phyloP scores from a whole-genome alignment of 1,284 basidiomycete species.

The Stereum hirsutum region DNA sequence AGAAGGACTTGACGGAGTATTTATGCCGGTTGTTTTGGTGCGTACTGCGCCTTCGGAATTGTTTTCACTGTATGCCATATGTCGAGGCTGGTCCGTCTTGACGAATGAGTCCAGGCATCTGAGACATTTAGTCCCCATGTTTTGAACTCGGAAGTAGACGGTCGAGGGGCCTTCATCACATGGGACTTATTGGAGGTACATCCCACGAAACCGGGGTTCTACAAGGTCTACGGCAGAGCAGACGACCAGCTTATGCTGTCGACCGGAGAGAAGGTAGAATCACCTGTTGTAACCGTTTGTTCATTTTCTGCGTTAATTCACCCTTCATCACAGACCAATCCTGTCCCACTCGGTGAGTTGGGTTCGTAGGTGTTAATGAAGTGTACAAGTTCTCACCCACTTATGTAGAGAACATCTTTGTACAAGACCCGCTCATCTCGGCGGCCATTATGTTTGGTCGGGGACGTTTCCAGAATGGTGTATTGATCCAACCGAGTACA shows the following conservation, averaged over 20 bases:
- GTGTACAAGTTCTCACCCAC: neutral
- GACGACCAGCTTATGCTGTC: constrained; percentile 18
- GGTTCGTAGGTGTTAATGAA: neutral
- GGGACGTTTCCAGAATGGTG: constrained; percentile 28
- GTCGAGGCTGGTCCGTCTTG: too few relatives aligned
- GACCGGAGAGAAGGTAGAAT: constrained; percentile 26
- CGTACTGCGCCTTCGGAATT: too few relatives aligned
- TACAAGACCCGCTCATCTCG: constrained; percentile 22
- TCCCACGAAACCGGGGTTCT: constrained; percentile 16
- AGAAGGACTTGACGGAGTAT: neutral
- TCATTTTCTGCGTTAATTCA: constrained; percentile 13
- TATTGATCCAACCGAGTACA: constrained; percentile 26
- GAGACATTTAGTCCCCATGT: too few relatives aligned
- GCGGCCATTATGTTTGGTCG: constrained; percentile 28
- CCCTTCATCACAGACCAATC: constrained; percentile 14
- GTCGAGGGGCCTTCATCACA: constrained; percentile 3
- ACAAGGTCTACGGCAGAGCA: constrained; percentile 14
- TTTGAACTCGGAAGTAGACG: too few relatives aligned
- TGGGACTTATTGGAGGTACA: constrained; percentile 18
- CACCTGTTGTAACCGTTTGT: too few relatives aligned
- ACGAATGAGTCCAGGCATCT: too few relatives aligned
- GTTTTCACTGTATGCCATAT: too few relatives aligned
- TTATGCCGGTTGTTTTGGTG: neutral
- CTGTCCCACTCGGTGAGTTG: constrained; percentile 12
- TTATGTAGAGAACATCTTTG: constrained; percentile 22